Conservation (phyloP, 2,329 filamentous ascomycete species). For the Rutstroemia sydowiana region DNA sequence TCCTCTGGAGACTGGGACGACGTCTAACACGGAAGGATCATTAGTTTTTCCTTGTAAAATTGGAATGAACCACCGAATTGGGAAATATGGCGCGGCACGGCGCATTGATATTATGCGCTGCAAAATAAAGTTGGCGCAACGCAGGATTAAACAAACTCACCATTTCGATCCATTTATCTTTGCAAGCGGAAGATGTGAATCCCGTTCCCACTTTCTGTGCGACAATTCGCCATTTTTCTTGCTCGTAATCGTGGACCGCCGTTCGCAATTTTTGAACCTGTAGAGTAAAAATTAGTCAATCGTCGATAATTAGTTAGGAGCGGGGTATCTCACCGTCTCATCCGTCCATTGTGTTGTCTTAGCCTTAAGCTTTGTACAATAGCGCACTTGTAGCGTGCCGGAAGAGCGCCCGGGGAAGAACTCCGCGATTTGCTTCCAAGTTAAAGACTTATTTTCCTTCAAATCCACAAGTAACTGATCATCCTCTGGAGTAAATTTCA, state of each 20-base stretch:
- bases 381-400: slow-evolving; percentile 85
- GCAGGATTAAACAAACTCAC: not conserved
- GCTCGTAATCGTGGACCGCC: slow-evolving; percentile 77
- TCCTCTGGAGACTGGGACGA: not conserved
- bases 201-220: slow-evolving; percentile 85
- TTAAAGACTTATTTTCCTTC: slow-evolving; percentile 90
- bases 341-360: slow-evolving; percentile 92
- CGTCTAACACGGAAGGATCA: not conserved
- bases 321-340: slow-evolving; percentile 66
- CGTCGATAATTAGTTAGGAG: not conserved
- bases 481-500: slow-evolving; percentile 91
- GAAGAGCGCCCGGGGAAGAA: slow-evolving; percentile 90
- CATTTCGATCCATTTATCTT: slow-evolving; percentile 45
- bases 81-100: not conserved
- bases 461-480: slow-evolving; percentile 81
- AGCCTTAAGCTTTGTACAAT: slow-evolving; percentile 90
- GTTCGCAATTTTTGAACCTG: slow-evolving; percentile 71
- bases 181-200: slow-evolving; percentile 80
- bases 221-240: slow-evolving; percentile 88
- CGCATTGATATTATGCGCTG: not conserved
- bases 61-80: no score
- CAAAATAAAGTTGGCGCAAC: not conserved
- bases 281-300: slow-evolving; percentile 18
- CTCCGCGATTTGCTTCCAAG: slow-evolving; percentile 96
- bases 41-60: no score